Percentiles rank a stretch among this genome's conserved stretches.
phyloP scores from a whole-genome alignment of 805 yeast genomes.

The Yamadazyma akitaensis region DNA sequence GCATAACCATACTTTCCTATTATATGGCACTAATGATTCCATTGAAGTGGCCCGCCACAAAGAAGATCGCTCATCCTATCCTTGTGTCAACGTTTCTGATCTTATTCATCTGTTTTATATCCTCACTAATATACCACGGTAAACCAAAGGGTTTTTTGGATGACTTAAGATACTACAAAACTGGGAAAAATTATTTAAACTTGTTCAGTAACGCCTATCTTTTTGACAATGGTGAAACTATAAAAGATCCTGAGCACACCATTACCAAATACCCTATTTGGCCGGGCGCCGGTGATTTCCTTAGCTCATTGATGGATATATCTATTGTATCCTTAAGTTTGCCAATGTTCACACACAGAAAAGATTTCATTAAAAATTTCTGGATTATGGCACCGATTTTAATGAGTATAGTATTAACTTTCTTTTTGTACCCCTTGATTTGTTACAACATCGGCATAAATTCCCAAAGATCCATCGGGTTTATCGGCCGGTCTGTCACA shows the following conservation, averaged over 20 bases:
- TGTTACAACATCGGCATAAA: slow-evolving; percentile 65
- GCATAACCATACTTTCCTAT: slow-evolving; percentile 57
- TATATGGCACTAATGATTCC: slow-evolving; percentile 48
- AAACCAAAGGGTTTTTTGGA: slow-evolving; percentile 48
- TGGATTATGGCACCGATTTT: slow-evolving; percentile 59
- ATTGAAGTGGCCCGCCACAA: slow-evolving; percentile 39
- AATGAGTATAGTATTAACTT: slow-evolving; percentile 51
- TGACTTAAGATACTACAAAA: slow-evolving; percentile 54
- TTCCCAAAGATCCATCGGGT: slow-evolving; percentile 61
- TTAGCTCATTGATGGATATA: slow-evolving; percentile 68
- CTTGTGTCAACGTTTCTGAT: slow-evolving; percentile 61
- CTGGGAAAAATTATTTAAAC: slow-evolving; percentile 63
- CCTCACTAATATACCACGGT: slow-evolving; percentile 49
- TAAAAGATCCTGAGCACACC: slow-evolving; percentile 13
- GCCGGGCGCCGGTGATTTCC: slow-evolving; percentile 84
- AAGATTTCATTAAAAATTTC: slow-evolving; percentile 58
- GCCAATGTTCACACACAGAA: slow-evolving; percentile 74
- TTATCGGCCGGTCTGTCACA: slow-evolving; percentile 76
- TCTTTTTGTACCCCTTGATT: slow-evolving; percentile 67
- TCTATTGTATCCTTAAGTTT: slow-evolving; percentile 72
- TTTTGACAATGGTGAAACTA: slow-evolving; percentile 25
- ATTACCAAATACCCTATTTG: slow-evolving; percentile 38
- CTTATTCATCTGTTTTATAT: slow-evolving; percentile 59
- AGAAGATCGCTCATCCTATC: slow-evolving; percentile 67
- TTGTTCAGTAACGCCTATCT: slow-evolving; percentile 45